A percentile compares a stretch with the other conserved stretches of the same genome.
phyloP scores from a whole-genome alignment of 768 basidiomycete species.

The Rhodotorula kratochvilovae region DNA sequence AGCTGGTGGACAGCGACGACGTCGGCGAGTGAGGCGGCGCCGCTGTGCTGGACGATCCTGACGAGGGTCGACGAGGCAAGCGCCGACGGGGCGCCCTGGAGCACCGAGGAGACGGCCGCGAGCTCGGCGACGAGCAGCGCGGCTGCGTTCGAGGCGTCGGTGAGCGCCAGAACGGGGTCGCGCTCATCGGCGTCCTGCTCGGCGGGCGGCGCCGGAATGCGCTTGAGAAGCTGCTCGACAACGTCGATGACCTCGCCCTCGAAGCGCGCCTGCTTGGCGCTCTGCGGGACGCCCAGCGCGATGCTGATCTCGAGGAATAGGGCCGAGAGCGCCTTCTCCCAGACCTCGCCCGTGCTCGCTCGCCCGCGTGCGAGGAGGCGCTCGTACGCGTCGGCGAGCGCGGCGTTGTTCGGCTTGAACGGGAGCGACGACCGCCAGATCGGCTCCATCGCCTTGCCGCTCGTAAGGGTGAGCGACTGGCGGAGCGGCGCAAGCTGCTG shows the following conservation, averaged over 20 bases:
- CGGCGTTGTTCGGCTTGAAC: constrained; percentile 8
- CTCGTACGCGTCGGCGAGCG: constrained; percentile 23
- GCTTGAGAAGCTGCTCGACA: constrained; percentile 19
- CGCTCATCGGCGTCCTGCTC: not conserved
- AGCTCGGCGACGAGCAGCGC: constrained; percentile 23
- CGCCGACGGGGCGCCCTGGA: not conserved
- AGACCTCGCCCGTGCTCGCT: constrained; percentile 14
- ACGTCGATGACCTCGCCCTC: constrained; percentile 7
- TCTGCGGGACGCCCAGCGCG: constrained; percentile 31
- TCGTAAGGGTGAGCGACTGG: constrained; percentile 57
- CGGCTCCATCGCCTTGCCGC: constrained; percentile 66
- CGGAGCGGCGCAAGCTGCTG: constrained; percentile 50
- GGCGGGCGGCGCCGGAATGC: not conserved
- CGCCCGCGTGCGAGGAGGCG: constrained; percentile 2
- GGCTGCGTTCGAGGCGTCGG: constrained; percentile 21
- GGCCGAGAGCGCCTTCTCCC: constrained; percentile 22
- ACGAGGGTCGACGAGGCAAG: constrained; percentile 17
- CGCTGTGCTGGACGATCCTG: constrained; percentile 23
- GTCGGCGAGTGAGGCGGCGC: constrained; percentile 20
- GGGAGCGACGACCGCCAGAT: constrained; percentile 60
- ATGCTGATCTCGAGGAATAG: constrained; percentile 36
- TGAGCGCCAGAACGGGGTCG: constrained; percentile 8
- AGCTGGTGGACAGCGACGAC: constrained; percentile 34
- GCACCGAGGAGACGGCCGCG: constrained; percentile 4
- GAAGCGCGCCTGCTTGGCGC: not conserved